Evolutionary conservation across 108 stramenopile species (phyloP), one percentile per base, ranked within the genome.

Genomic region (Fragilaria radians): DNA sequence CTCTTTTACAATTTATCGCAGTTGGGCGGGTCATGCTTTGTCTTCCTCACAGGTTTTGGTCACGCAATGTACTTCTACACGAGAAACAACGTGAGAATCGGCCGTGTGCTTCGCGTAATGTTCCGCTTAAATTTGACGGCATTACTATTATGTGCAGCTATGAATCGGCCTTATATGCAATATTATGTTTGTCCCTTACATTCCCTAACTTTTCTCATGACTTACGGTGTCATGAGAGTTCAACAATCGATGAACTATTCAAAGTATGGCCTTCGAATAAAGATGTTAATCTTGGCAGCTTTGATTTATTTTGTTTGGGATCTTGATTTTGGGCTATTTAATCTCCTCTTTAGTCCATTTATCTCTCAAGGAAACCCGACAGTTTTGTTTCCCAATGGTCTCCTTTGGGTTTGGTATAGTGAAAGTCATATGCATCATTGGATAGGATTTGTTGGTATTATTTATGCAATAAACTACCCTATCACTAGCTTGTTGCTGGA

Each of bases 1-100:
- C 72, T 82, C 14, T 89, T 80, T 62, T 79, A 79, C 24, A 94
- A 91, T 71, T 71, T 87, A 52, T 64, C 76, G 67, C 81, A 82
- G 33, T 69, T 89, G 26, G 76, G 85, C 52, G 71, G 85, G 34
- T 83, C 89, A 9, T 80, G 74, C 52, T 89, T 91, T 68, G 73
- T 89, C 19, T 94, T 90, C 79, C 68, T 94, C 61, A 88, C 89
- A 14, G 89, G 93, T 11, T 91, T 84, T 72, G 84, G 82, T 5
- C 91, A 94, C 62, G 85, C 87, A 46, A 77, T 69, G 53, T 89
- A 84, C 55, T 81, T 72, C 59, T 88, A 81, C 68, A 70, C 47
- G 27, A 78, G 80, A 59, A 53, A 54, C 14, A 77, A 85, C 71
- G 89, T 80, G 54, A 56, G 76, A 5, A 36, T 78, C 17, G 79